phyloP scores from a whole-genome alignment of 2,329 filamentous ascomycete species.

The Magnaporthiopsis poae region DNA sequence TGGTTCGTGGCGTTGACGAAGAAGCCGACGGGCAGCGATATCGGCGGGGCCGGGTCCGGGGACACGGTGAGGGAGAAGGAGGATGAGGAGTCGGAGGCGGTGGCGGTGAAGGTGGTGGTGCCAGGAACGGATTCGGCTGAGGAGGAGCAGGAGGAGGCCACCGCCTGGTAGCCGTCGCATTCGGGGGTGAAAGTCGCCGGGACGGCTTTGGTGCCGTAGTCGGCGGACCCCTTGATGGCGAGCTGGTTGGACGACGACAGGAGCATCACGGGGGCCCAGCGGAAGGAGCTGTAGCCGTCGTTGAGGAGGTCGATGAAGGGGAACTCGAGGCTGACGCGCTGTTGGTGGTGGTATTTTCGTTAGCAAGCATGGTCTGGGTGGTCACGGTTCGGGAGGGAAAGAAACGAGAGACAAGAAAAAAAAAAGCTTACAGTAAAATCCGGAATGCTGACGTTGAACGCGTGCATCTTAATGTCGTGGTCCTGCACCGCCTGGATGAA shows the following conservation, averaged over 20 bases:
- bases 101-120: slow-evolving; percentile 8
- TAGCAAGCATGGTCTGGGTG: no score
- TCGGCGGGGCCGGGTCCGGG: slow-evolving; percentile 16
- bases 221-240: slow-evolving; percentile 33
- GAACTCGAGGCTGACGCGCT: slow-evolving; percentile 43
- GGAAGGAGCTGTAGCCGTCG: slow-evolving; percentile 41
- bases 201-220: slow-evolving; percentile 35
- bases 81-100: slow-evolving; percentile 25
- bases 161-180: slow-evolving; percentile 36
- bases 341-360: not conserved
- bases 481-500: slow-evolving; percentile 39
- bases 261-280: slow-evolving; percentile 37
- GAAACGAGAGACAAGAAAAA: no score
- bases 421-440: slow-evolving; percentile 37
- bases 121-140: slow-evolving; percentile 18
- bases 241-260: slow-evolving; percentile 32
- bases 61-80: slow-evolving; percentile 27
- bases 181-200: slow-evolving; percentile 34
- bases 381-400: no score
- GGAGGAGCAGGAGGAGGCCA: no score
- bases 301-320: slow-evolving; percentile 44
- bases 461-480: slow-evolving; percentile 38
- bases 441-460: slow-evolving; percentile 27
- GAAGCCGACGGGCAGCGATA: slow-evolving; percentile 25
- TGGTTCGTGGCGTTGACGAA: slow-evolving; percentile 46